phyloP scores from a whole-genome alignment of 352 stramenopile genomes.

The Proteromonas lacertae region DNA sequence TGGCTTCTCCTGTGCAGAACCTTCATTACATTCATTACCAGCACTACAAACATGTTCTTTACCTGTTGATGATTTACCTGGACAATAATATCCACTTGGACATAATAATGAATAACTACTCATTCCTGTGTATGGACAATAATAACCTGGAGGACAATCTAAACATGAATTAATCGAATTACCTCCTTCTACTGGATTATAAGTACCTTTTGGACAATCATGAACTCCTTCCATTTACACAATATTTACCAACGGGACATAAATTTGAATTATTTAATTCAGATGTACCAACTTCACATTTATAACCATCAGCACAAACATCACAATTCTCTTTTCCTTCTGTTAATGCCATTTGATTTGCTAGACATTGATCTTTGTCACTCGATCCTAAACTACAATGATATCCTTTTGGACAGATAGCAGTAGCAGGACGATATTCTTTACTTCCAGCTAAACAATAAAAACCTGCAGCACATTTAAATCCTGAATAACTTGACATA shows the following conservation, averaged over 20 bases:
- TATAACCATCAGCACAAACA: background rate
- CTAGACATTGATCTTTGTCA: background rate
- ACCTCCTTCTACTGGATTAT: slow-evolving; percentile 6
- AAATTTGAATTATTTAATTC: slow-evolving; percentile 5
- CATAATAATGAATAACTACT: slow-evolving; percentile 3
- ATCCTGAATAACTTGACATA: too few species aligned
- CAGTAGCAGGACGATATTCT: too few species aligned
- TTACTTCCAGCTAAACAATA: slow-evolving; percentile 26
- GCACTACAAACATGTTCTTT: too few species aligned
- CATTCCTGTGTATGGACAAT: slow-evolving; percentile 6
- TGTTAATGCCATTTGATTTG: too few species aligned
- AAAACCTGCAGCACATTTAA: slow-evolving; percentile 24
- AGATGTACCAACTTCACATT: background rate
- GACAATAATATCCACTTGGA: slow-evolving; percentile 7
- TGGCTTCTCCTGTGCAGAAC: too few species aligned
- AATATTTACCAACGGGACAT: slow-evolving; percentile 19
- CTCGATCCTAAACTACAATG: background rate
- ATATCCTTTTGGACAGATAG: background rate
- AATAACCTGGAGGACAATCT: slow-evolving; percentile 8
- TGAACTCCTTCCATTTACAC: slow-evolving; percentile 15
- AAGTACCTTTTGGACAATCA: slow-evolving; percentile 7
- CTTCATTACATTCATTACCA: too few species aligned
- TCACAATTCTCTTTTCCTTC: too few species aligned
- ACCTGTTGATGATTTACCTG: background rate
- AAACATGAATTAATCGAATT: slow-evolving; percentile 5